Base-by-base conservation (phyloP, 768 basidiomycete species). In the Sistotremastrum suecicum region DNA sequence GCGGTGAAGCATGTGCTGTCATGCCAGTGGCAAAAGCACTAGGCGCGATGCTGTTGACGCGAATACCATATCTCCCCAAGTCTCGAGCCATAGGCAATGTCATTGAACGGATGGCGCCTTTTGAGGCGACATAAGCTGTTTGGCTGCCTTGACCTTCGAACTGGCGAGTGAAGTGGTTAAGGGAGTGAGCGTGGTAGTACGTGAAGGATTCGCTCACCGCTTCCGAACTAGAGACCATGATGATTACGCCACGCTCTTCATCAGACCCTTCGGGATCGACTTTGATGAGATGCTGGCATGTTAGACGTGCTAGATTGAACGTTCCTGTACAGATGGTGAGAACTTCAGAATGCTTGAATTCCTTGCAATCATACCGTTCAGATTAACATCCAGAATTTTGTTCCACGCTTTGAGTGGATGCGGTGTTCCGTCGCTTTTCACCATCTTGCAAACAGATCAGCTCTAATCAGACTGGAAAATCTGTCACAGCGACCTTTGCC, bases 11-110 rank as follows among this genome's bases (percentile, higher is more conserved):
- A 9, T 50, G 50, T n/a, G 42, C 50, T 4, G 60, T 62, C 65
- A 68, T 61, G n/a, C 54, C 54, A 3, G 63, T 73, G 5, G 60
- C 59, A 57, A 80, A 78, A 2, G 70, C 64, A 4, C 71, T 71
- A 0, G 77, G 76, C 0, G 76, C 76, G 45, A 78, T 62, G 20
- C 72, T 66, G 36, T 76, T 69, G 41, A 76, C 76, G 49, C 74
- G 69, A 32, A 74, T 59, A 40, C 66, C 71, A 50, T 74, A 66
- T 8, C 69, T 63, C 2, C 69, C 64, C 7, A 79, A 64, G 54
- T 79, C 77, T 42, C 77, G 66, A 3, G 77, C 72, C 66, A 78
- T 69, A 1, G 77, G 76, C 2, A 79, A 64, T 1, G 74, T 70
- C 71, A 79, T 71, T 1, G 75, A 72, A 12, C 62, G 59, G 3